phyloP scores from a whole-genome alignment of 805 yeast genomes.

The Yarrowia alimentaria region DNA sequence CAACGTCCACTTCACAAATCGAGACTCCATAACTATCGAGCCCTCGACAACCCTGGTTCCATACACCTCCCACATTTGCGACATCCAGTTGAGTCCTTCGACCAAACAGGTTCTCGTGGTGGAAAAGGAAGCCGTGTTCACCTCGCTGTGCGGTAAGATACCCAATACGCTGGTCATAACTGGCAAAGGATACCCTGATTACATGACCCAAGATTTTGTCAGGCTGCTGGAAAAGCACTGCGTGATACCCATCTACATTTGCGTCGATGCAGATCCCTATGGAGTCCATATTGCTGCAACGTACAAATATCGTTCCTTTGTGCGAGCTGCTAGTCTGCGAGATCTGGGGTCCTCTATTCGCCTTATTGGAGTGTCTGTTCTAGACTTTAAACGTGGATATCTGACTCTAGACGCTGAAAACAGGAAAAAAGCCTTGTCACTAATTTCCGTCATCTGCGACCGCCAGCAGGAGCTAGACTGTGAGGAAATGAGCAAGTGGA shows the following conservation, averaged over 20 bases:
- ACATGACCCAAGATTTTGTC: conserved; percentile 49
- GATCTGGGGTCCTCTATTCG: conserved; percentile 29
- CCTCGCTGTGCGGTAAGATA: conserved; percentile 37
- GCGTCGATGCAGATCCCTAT: conserved; percentile 65
- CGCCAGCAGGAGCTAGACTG: neutral
- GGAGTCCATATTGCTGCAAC: conserved; percentile 54
- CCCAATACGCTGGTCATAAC: conserved; percentile 45
- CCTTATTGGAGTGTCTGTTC: conserved; percentile 46
- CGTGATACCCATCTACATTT: conserved; percentile 47
- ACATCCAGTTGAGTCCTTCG: neutral
- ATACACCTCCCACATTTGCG: neutral
- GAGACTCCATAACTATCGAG: neutral
- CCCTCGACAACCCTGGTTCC: conserved; percentile 1
- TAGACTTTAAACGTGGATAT: conserved; percentile 43
- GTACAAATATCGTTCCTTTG: conserved; percentile 37
- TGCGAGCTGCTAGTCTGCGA: neutral
- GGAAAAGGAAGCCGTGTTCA: conserved; percentile 52
- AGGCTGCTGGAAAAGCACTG: conserved; percentile 34
- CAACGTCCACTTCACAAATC: neutral
- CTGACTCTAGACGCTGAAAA: conserved; percentile 35
- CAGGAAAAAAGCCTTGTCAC: conserved; percentile 38
- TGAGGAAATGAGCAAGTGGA: conserved; percentile 33
- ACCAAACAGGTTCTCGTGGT: conserved; percentile 39
- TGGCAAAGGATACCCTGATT: conserved; percentile 69
- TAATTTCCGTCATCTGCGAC: neutral